Conservation (phyloP, 2,329 filamentous ascomycete genomes). For the Ascosphaera apis region DNA sequence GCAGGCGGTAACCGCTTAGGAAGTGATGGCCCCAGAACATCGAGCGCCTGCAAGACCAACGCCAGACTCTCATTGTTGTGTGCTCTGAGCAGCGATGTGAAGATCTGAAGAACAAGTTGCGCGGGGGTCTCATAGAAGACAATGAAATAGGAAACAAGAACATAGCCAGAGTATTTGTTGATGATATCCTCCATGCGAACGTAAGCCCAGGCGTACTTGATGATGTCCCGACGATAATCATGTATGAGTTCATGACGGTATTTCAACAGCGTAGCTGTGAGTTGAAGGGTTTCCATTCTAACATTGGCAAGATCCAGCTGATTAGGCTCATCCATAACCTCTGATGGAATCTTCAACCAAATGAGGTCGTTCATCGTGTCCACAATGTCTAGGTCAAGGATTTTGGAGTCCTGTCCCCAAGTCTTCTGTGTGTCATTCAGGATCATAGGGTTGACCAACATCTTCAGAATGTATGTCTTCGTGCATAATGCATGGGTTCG, state of each 20-base stretch:
- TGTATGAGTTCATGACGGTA: constrained; percentile 75
- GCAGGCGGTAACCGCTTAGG: constrained; percentile 47
- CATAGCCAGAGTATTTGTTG: constrained; percentile 96
- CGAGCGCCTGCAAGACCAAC: constrained; percentile 79
- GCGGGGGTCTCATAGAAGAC: constrained; percentile 86
- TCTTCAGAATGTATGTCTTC: constrained; percentile 78
- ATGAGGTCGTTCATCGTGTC: constrained; percentile 80
- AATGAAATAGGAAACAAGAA: constrained; percentile 94
- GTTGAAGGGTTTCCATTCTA: constrained; percentile 81
- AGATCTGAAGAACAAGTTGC: constrained; percentile 91
- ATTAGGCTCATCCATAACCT: constrained; percentile 58
- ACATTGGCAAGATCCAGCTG: constrained; percentile 86
- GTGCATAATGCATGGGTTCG: constrained; percentile 63
- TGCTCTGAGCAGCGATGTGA: constrained; percentile 69
- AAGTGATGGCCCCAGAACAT: constrained; percentile 82
- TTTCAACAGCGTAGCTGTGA: constrained; percentile 87
- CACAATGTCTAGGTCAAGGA: constrained; percentile 72
- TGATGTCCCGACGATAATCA: constrained; percentile 88
- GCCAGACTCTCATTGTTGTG: constrained; percentile 88
- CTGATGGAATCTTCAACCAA: constrained; percentile 73
- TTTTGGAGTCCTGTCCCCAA: constrained; percentile 38
- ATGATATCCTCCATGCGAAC: constrained; percentile 97
- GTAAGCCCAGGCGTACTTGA: constrained; percentile 98
- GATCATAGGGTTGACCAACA: constrained; percentile 86
- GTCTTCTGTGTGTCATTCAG: constrained; percentile 86